Evolutionary conservation across 768 basidiomycete species (phyloP), one percentile per base, ranked within the genome.

Genomic region (Lactifluus volemus): DNA sequence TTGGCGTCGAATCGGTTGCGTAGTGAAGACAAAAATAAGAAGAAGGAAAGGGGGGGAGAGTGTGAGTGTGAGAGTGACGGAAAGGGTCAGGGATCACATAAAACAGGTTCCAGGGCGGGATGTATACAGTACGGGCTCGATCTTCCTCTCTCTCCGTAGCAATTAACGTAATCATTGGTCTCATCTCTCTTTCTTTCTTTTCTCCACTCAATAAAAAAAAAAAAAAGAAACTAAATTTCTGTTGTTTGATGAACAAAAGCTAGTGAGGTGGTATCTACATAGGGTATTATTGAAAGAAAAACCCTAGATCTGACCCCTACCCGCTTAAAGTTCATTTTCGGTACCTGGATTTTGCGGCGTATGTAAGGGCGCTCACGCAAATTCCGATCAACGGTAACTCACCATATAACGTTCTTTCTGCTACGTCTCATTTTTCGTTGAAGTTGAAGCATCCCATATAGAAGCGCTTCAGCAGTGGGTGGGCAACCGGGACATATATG

Each of bases 401-500:
- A 95, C 95, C 95, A 98, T 53, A 92, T 76, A 12, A 94, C 88
- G 48, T 85, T 84, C 76, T 91, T 91, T 69, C 94, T 79, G 75
- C 83, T 89, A 69, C 85, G 81, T 68, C 93, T 78, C 90, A 97
- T 97, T 80, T 98, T 98, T 59, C 94, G 85, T 74, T 97, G 94
- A 53, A 98, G 81, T 72, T 98, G 94, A 49, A 98, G 81, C 92
- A 97, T 92, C 53, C 94, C 94, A 68, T 95, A 97, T 63, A 98
- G 79, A 44, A 98, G 80, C 14, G 97, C 97, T 73, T 99, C 97
- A n/a, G 97, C 96, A 3, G 89, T 92, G 9, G 89, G 89, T 21
- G 89, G 91, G 73, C 94, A 97, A 0, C 95, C 96, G 25, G 95
- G 96, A 98, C 96, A 71, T 98, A 98, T 59, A 98, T 94, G 72